Conservation (phyloP, 495 filamentous ascomycete genomes). For the Neurospora hispaniola region DNA sequence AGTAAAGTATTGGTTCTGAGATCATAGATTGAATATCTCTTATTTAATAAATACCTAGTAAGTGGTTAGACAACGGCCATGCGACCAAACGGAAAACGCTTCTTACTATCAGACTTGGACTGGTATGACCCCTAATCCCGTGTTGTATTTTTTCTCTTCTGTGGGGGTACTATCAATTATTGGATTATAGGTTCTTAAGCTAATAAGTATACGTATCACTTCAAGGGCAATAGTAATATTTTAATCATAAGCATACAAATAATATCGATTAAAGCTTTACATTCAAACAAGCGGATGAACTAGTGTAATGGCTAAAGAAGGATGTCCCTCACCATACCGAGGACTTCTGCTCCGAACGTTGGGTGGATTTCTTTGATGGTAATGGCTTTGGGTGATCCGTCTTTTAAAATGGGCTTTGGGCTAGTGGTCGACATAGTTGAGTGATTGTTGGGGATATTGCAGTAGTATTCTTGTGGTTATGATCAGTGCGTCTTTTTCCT, state of each 20-base stretch:
- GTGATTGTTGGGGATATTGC: neutral
- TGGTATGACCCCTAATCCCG: neutral
- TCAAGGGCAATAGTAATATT: neutral
- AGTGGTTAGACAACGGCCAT: neutral
- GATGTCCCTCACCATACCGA: conserved; percentile 10
- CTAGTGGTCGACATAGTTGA: neutral
- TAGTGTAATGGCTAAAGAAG: neutral
- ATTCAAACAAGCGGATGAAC: neutral
- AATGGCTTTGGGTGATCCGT: conserved; percentile 26
- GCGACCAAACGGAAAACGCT: neutral
- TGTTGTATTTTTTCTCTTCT: neutral
- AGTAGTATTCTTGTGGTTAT: neutral
- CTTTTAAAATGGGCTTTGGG: conserved; percentile 7
- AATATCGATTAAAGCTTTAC: neutral
- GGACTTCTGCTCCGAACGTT: conserved; percentile 45
- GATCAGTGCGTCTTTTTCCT: neutral
- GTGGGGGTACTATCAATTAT: neutral
- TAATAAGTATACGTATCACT: neutral
- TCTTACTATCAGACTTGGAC: neutral
- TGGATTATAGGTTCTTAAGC: neutral
- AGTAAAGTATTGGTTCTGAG: conserved; percentile 26
- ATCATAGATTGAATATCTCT: neutral
- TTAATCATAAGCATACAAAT: neutral
- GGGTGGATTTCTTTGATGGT: conserved; percentile 37
- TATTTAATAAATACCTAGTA: neutral